Evolutionary conservation across 805 yeast genomes (phyloP), one percentile per base, ranked within the genome.

Genomic region (Metschnikowia shivogae): DNA sequence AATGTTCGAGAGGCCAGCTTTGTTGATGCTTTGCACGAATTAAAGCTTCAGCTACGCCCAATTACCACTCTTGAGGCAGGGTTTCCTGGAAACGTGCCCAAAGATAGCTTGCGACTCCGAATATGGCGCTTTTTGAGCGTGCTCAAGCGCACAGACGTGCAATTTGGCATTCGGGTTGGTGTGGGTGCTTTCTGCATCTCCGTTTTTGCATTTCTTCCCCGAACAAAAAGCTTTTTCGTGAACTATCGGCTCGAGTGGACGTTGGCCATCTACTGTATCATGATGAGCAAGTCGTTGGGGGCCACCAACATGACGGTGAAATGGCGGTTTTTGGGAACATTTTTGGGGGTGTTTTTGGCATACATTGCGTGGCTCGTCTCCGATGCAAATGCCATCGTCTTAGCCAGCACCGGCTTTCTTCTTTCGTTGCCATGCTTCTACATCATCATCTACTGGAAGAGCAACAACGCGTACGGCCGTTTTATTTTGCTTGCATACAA

Each of bases 231-330:
- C 5, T 49, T 59, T 1, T 88, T 86, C 55, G 73, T 67, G 38
- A 73, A 70, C 34, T 86, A 88, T 89, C 66, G 90, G 51, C 84
- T 85, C 12, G 96, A 87, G 60, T 87, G 96, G 96, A 82, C 89
- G 0, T 64, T 87, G 32, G 86, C 85, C n/a, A 82, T 89, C 0
- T 87, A 80, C 54, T 81, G 87, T 54, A 83, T 87, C 44, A 85
- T 87, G 69, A 86, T 87, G 92, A 85, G 84, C 54, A 86, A 86
- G 56, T 83, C 90, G 0, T 67, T 86, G 5, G 96, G 96, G 8
- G 95, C 95, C 0, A 88, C 95, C 0, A 77, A 86, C 9, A 79
- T 82, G 81, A 84, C 93, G 0, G 82, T 81, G 4, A 81, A 81
- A 53, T 82, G 86, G 85, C 68, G 86, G 55, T 71, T 87, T 44